Evolutionary conservation across 2,329 filamentous ascomycete species (phyloP), one percentile per base, ranked within the genome.

Genomic region (Apiospora marii): DNA sequence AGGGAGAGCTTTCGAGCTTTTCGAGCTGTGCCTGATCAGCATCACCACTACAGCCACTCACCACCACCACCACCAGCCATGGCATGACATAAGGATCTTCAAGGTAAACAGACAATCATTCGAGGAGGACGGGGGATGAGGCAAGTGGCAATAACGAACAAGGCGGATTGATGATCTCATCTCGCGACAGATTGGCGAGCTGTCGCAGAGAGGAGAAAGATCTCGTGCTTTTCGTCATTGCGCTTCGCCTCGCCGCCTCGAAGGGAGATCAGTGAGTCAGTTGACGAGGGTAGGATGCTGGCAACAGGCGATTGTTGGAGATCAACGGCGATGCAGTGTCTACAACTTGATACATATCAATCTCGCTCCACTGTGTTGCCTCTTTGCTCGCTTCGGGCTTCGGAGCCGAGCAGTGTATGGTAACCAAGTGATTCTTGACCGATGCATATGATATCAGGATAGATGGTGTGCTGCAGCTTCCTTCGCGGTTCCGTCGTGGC

Each of bases 151-250:
- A 30, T 58, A 14, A 58, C 53, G 53, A 61, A 22, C 53, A 34
- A 61, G 53, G 53, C 53, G 53, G 34, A 37, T 19, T 37, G 53
- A 37, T 34, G 53, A 61, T 61, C 53, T 37, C 22, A 34, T 4
- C 51, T 53, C 53, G 37, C 8, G 10, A 37, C 16, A 61, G 53
- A 61, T 61, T 61, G 53, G 53, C 53, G 53, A 61, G 53, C 53
- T 61, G 53, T 61, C 7, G 53, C 30, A 19, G 34, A 34, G 30
- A 61, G 27, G 30, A 61, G 53, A 61, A 61, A 37, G 53, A 61
- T 37, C 53, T 34, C 16, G 30, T 37, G 53, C 30, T 34, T 61
- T 34, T 61, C 53, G 53, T 37, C 53, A 61, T 61, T 22, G 10
- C 16, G 27, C 30, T 16, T 37, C 30, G 53, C 30, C 53, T 37